Evolutionary conservation across 345 rosid genomes (phyloP).

Genomic region (Euclidium syriacum): DNA sequence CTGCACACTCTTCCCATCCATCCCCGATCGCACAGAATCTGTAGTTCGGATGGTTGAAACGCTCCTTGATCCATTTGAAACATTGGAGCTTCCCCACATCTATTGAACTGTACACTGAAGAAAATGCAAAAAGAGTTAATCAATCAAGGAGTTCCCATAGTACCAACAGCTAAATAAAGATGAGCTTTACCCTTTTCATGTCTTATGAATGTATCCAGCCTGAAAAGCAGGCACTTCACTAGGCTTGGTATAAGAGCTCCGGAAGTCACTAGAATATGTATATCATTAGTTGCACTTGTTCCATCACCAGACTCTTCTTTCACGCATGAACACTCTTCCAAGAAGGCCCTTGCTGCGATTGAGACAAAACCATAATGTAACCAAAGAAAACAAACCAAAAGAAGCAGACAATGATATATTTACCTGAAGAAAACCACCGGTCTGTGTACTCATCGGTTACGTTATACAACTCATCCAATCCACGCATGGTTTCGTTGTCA

Average conservation of each 20-base stretch:
- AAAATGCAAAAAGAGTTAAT: not conserved
- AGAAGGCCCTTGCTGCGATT: constrained; percentile 56
- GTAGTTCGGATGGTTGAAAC: constrained; percentile 39
- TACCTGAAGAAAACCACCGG: constrained; percentile 84
- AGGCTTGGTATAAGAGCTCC: constrained; percentile 91
- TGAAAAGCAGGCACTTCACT: constrained; percentile 77
- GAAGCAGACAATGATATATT: not conserved
- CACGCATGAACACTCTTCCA: constrained; percentile 62
- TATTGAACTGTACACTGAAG: constrained; percentile 73
- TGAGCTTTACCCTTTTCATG: constrained; percentile 51
- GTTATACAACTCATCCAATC: constrained; percentile 60
- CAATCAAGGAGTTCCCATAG: not conserved
- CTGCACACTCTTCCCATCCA: constrained; percentile 91
- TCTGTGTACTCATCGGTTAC: constrained; percentile 77
- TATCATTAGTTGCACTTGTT: constrained; percentile 20
- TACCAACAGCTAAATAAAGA: not conserved
- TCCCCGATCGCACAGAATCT: constrained; percentile 79
- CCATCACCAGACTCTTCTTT: constrained; percentile 36
- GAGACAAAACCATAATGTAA: constrained; percentile 17
- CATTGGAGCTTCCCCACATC: constrained; percentile 76
- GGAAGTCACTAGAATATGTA: constrained; percentile 80
- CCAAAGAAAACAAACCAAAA: constrained; percentile 6
- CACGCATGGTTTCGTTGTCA: constrained; percentile 41
- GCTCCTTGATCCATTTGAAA: constrained; percentile 67
- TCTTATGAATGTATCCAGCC: constrained; percentile 51